Percentiles rank a stretch among this genome's conserved stretches.
Conservation (phyloP, 257 asterid genomes). For the Nicotiana otophora region DNA sequence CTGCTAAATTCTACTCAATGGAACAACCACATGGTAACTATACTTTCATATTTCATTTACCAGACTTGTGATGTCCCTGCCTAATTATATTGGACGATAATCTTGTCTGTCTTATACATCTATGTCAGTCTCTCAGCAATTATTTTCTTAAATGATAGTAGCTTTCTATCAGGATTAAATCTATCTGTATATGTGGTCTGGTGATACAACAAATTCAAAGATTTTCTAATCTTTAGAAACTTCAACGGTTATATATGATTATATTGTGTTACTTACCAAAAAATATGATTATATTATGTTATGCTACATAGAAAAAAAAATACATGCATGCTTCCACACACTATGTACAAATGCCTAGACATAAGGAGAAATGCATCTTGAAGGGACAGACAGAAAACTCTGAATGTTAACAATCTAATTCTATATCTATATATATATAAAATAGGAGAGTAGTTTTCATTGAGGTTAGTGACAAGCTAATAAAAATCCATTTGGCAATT, state of each 20-base stretch:
- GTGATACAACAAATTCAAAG: neutral
- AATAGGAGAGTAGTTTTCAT: too few species aligned
- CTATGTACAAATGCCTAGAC: neutral
- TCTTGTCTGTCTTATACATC: neutral
- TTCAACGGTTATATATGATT: neutral
- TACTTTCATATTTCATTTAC: constrained; percentile 1
- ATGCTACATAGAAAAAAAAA: neutral
- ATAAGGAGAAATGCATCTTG: neutral
- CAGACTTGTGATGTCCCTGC: neutral
- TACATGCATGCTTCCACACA: neutral
- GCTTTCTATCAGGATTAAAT: neutral
- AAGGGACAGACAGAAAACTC: neutral
- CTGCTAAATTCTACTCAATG: neutral
- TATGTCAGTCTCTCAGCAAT: neutral
- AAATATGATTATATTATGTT: neutral
- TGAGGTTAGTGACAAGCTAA: too few species aligned
- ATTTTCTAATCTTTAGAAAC: neutral
- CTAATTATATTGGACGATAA: neutral
- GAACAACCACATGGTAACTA: neutral
- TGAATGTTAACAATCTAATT: neutral
- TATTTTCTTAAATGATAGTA: neutral
- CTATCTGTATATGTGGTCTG: neutral
- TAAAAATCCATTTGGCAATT: too few species aligned
- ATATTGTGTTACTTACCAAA: neutral
- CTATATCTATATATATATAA: too few species aligned